Percentiles rank a stretch among this genome's conserved stretches.
Evolutionary conservation across 2,329 filamentous ascomycete genomes (phyloP).

Genomic region (Aspergillus sclerotialis): DNA sequence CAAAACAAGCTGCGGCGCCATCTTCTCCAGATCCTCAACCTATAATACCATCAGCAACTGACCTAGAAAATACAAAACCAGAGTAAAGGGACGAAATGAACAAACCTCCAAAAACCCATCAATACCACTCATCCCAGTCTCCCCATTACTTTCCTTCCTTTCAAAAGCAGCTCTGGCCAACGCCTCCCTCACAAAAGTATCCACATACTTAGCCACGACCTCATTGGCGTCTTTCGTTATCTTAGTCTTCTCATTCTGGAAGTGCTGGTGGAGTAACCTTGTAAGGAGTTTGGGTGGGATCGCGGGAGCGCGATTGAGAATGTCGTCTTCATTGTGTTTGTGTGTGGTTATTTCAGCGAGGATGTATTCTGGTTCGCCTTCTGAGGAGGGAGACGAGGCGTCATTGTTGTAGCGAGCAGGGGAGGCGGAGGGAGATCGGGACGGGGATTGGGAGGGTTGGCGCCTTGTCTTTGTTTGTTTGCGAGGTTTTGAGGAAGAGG

Average conservation of each 20-base stretch:
- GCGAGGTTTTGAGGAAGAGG: conserved; percentile 7
- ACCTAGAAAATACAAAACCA: background rate
- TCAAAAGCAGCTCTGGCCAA: conserved; percentile 71
- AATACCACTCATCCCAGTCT: conserved; percentile 27
- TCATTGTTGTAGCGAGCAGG: conserved; percentile 3
- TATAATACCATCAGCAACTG: conserved; percentile 28
- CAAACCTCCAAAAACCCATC: conserved; percentile 67
- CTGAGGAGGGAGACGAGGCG: too few species aligned
- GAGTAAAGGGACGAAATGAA: conserved; percentile 7
- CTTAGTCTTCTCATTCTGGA: conserved; percentile 61
- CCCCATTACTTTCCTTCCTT: conserved; percentile 44
- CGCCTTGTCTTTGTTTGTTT: conserved; percentile 4
- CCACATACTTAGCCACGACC: conserved; percentile 76
- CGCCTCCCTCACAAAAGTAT: conserved; percentile 84
- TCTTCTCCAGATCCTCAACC: conserved; percentile 84
- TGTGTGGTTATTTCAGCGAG: conserved; percentile 37
- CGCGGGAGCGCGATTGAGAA: conserved; percentile 31
- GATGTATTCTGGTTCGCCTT: conserved; percentile 40
- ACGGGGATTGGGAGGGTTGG: background rate
- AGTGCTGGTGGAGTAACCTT: conserved; percentile 70
- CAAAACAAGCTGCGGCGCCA: conserved; percentile 75
- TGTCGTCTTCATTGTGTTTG: conserved; percentile 17
- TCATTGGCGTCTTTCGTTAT: conserved; percentile 71
- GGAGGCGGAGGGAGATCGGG: background rate
- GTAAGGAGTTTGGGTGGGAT: conserved; percentile 71